Base-by-base conservation (phyloP, 805 yeast species). In the Alloascoidea hylecoeti region DNA sequence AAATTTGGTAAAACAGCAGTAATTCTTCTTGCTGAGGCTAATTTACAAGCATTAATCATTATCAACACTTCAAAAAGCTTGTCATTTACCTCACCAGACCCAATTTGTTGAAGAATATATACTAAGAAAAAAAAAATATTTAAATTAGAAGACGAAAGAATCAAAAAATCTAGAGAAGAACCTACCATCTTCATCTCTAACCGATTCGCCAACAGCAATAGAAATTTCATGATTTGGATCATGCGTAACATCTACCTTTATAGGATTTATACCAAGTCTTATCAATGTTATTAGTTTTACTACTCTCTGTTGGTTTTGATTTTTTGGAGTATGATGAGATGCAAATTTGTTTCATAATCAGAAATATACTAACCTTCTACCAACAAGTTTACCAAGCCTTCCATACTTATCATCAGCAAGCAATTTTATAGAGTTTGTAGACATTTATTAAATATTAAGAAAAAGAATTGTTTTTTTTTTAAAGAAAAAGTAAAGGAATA, bases 201-300 rank as follows among this genome's bases (percentile, higher is more conserved):
- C 81, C 27, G 89, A 76, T 53, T 85, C 95, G 23, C 85, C 88
- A 41, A 85, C 78, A 18, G 85, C 72, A 13, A 89, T 89, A 2
- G 94, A 81, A 1, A 95, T 81, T 59, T 89, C 97, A 49, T 72
- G 75, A 54, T 85, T 89, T 30, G 94, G 75, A 57, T 83, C 84
- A 53, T 84, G 86, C 46, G 80, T 77, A 9, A 86, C 94, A 35
- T 79, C 78, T 16, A 89, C 76, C 42, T 78, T 77, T 37, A 94
- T 73, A 34, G 84, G 63, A 9, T 71, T 70, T 13, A 83, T 55
- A 15, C 82, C 82, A 33, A 89, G 30, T 23, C 30, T 23, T 32
- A 17, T 34, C 28, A 40, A 33, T 32, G 30, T 30, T 37, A 5
- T n/a, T 17, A 15, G 13, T n/a, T n/a, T 13, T 6, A 23, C 30